Base-by-base conservation (phyloP, 2,329 filamentous ascomycete genomes). In the Talaromyces piceae region DNA sequence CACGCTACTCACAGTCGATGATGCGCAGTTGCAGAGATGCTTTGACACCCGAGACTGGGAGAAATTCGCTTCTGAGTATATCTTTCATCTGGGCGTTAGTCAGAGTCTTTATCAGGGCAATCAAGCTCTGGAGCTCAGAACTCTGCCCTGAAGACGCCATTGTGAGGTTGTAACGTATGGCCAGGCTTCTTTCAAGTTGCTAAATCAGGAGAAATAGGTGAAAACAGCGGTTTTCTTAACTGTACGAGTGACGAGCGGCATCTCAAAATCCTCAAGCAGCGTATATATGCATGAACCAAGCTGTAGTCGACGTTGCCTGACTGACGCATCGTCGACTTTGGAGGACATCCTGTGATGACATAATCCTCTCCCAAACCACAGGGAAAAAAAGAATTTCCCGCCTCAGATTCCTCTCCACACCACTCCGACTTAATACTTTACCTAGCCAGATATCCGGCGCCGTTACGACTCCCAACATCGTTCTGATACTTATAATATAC, bases 31-130 rank as follows among this genome's bases (percentile, higher is more conserved):
- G 90, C 54, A 97, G 74, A 39, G 87, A 80, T 28, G 83, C 81
- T 75, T 98, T 98, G 62, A 93, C 85, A 18, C 93, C 93, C 25
- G 85, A 87, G 54, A 88, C 86, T 58, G 81, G 79, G 30, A 95
- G 75, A 44, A 83, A 80, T 71, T 95, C 88, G 54, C 80, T 75
- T 56, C 82, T 79, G 63, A 91, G 87, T 58, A 97, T 84, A 48
- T 77, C 77, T 61, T 89, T 87, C 45, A 96, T 79, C 61, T 91
- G 83, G 54, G 73, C 74, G 63, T 82, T 83, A 50, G 82, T 73
- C 48, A 84, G 68, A 7, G 70, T 76, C 62, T 80, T 81, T 45
- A 78, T 69, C 56, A 73, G 67, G 47, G 69, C 68, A 46, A 68
- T 66, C 20, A 77, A 64, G 52, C 62, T 59, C 45, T 64, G 63